Evolutionary conservation across 78 protist species (phyloP).

Genomic region (Dictyostelium capitatum): DNA sequence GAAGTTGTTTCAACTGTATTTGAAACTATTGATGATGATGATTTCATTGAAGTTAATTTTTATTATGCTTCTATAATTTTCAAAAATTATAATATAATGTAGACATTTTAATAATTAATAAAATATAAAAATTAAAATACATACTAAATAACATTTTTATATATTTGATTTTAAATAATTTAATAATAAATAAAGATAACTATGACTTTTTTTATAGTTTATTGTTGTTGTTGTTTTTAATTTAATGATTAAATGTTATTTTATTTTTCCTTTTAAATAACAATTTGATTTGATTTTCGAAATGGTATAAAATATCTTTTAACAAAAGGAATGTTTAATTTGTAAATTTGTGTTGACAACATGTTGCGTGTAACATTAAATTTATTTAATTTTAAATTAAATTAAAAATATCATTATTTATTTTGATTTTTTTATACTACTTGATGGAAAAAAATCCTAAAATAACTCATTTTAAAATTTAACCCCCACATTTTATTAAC

Average conservation of each 20-base stretch:
- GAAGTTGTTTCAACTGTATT: too few species aligned
- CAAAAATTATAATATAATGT: background rate
- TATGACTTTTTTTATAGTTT: slow-evolving; percentile 1
- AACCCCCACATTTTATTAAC: too few species aligned
- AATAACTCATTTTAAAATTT: too few species aligned
- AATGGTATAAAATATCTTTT: background rate
- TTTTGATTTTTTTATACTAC: too few species aligned
- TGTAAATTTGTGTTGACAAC: slow-evolving; percentile 9
- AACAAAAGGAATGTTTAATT: background rate
- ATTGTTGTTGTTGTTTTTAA: slow-evolving; percentile 2
- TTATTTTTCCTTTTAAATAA: background rate
- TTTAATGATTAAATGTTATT: background rate
- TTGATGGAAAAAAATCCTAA: too few species aligned
- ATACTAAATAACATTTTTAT: slow-evolving; percentile 4
- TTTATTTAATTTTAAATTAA: slow-evolving; percentile 10
- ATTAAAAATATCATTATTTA: background rate
- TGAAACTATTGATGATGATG: background rate
- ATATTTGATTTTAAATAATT: background rate
- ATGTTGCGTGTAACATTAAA: background rate
- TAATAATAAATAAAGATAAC: background rate
- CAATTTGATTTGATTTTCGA: background rate
- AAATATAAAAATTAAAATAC: background rate
- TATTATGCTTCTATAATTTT: background rate
- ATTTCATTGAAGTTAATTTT: background rate
- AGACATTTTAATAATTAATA: background rate